A percentile compares a stretch with the other conserved stretches of the same genome.
Evolutionary conservation across 345 rosid species (phyloP).

Genomic region (Aethionema arabicum): DNA sequence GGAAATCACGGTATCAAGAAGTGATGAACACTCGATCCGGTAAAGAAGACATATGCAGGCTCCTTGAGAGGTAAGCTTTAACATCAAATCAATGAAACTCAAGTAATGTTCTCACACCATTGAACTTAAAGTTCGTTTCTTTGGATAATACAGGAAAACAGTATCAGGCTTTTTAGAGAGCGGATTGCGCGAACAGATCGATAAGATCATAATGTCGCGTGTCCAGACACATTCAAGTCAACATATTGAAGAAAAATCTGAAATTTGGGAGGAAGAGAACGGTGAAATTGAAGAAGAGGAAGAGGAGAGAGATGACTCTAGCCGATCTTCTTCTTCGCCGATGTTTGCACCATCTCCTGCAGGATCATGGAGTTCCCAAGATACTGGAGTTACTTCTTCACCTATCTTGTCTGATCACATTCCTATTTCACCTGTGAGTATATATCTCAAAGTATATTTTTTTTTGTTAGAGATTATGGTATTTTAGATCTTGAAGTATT

Average conservation of each 20-base stretch:
- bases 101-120: background rate
- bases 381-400: slow-evolving; percentile 42
- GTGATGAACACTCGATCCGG: slow-evolving; percentile 51
- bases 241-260: slow-evolving; percentile 17
- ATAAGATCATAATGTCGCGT: slow-evolving; percentile 56
- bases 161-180: slow-evolving; percentile 73
- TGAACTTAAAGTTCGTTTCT: background rate
- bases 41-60: slow-evolving; percentile 64
- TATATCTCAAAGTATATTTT: background rate
- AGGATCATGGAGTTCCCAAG: slow-evolving; percentile 58
- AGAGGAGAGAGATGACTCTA: slow-evolving; percentile 33
- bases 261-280: slow-evolving; percentile 24
- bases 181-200: slow-evolving; percentile 71
- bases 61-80: slow-evolving; percentile 63
- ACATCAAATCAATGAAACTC: background rate
- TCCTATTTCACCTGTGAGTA: slow-evolving; percentile 30
- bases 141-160: slow-evolving; percentile 50
- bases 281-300: slow-evolving; percentile 26
- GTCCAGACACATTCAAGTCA: slow-evolving; percentile 45
- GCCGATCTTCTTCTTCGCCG: slow-evolving; percentile 41
- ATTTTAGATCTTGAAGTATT: no score
- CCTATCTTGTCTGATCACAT: slow-evolving; percentile 18
- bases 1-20: slow-evolving; percentile 70
- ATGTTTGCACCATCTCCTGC: slow-evolving; percentile 35
- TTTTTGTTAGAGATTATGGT: background rate